Percentiles rank a stretch among this genome's conserved stretches.
Evolutionary conservation across 2,329 filamentous ascomycete species (phyloP).

Genomic region (Metarhizium brunneum): DNA sequence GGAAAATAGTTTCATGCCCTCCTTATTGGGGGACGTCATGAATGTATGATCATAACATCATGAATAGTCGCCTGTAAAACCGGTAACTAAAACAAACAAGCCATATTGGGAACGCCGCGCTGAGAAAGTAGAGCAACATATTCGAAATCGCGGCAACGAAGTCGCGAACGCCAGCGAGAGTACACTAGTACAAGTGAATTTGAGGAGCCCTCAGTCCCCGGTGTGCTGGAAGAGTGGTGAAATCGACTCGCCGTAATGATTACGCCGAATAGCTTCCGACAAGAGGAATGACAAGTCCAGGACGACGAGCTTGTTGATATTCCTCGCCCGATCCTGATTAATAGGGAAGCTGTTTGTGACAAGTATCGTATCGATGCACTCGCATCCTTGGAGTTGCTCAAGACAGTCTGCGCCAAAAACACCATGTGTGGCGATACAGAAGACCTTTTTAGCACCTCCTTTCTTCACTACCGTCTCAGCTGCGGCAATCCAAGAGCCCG

Average conservation of each 20-base stretch:
- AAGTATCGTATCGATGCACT: conserved; percentile 87
- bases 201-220: conserved; percentile 33
- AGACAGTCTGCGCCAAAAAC: conserved; percentile 87
- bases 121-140: conserved; percentile 14
- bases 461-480: conserved; percentile 94
- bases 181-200: conserved; percentile 3
- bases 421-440: conserved; percentile 95
- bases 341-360: conserved; percentile 98
- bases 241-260: conserved; percentile 90
- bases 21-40: neutral
- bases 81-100: neutral
- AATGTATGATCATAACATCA: neutral
- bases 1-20: neutral
- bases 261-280: conserved; percentile 86
- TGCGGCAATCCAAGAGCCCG: conserved; percentile 92
- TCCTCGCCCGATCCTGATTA: conserved; percentile 58
- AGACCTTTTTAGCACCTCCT: conserved; percentile 85
- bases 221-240: conserved; percentile 60
- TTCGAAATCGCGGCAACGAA: neutral
- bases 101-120: conserved; percentile 25
- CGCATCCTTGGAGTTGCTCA: conserved; percentile 81
- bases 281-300: conserved; percentile 83
- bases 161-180: conserved; percentile 1
- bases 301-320: conserved; percentile 74
- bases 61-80: neutral